Base-by-base conservation (phyloP, 2,329 filamentous ascomycete species). In the Cercospora sp. region DNA sequence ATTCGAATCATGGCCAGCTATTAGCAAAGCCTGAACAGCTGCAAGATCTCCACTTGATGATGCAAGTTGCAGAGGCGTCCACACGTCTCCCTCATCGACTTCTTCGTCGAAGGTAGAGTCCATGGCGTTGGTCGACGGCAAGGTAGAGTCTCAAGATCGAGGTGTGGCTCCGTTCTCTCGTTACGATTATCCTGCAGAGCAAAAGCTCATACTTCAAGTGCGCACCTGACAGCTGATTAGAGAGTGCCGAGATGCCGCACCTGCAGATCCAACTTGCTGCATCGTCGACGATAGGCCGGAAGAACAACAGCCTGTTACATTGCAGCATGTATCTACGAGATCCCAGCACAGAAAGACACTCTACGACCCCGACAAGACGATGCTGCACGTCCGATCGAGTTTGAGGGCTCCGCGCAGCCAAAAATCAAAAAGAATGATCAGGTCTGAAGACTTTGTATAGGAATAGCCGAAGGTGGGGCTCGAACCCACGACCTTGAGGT, bases 51-150 rank as follows among this genome's bases (percentile, higher is more conserved):
- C 70, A n/a, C 59, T 23, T 16, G 51, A 57, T 7, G 65, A 61
- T 31, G 72, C 70, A 33, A 72, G 64, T 55, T 73, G 72, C 7
- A 73, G 59, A n/a, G 64, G 64, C 20, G 70, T 69, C 64, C 69
- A 71, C 13, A 51, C 55, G n/a, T 69, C 70, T 45, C 63, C 67
- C 16, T 64, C 69, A 20, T 67, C 65, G 20, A 60, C 36, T n/a
- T 71, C 71, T 57, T 70, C 70, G 31, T 66, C 60, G 9, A 31
- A 58, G 10, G 23, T 31, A 33, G 13, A 26, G 10, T 58, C 26
- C 53, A 58, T 58, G 26, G 26, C 7, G 28, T 58, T 28, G n/a
- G 13, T 33, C 30, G 13, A 58, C 16, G 26, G 53, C 53, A 18
- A 9, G 8, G 4, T 4, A 18, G 6, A 51, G 20, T 51, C 45